Base-by-base conservation (phyloP, 179 eudicot species). In the Sideroxylon spinosum region DNA sequence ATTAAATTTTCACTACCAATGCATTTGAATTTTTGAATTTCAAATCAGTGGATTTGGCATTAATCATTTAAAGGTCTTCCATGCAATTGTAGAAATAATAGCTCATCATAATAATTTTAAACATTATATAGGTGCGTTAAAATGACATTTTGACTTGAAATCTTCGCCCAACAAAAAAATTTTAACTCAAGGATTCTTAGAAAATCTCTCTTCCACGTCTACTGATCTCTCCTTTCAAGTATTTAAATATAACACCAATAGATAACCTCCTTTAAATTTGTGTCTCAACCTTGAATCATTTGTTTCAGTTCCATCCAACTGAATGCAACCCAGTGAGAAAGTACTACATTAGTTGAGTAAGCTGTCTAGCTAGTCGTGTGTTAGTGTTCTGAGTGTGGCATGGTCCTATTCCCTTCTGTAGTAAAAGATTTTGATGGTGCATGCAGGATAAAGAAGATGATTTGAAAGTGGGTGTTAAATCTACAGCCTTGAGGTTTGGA, bases 401-500 rank as follows among this genome's bases (percentile, higher is more conserved):
- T 28, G 48, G 19, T n/a, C 52, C 44, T 73, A 26, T 12, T 12
- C 22, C 2, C 55, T 56, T 48, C 50, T 29, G 10, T 28, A 20
- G 53, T 29, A 62, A 22, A 32, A 62, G 28, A 25, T 67, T 19
- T 55, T 79, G 68, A 22, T 79, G 25, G 49, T 76, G 62, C 66
- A 61, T 87, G 76, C 85, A 92, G 97, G 97, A 92, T 81, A 92
- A 89, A 83, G 97, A 92, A 72, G 97, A 92, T 64, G 94, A 92
- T 82, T 12, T 90, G 81, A 86, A 81, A 87, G 98, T 90, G 61
- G 97, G 98, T 80, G 91, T 92, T 60, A 92, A 90, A 86, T 92
- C 97, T 70, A 91, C 93, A 7, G 93, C 98, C 78, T 84, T 93
- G 84, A 88, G 97, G 79, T 95, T 93, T 82, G 99, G 98, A 52